These are phyloP conservation scores for Fraxinus cuspidata DNA, from an alignment of 257 asterid species.

Conservation along the genomic window DNA sequence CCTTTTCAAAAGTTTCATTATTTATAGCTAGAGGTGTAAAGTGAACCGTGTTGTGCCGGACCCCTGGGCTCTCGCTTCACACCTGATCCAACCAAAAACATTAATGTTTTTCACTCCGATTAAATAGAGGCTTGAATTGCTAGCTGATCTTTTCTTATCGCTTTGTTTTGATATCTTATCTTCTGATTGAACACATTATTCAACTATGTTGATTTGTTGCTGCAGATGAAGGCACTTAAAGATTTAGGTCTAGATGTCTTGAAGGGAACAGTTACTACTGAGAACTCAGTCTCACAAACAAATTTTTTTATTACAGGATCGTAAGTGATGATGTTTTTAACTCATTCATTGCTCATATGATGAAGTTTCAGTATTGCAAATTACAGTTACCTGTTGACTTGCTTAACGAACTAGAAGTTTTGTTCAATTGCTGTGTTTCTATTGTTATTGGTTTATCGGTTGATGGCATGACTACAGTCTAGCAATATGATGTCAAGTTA, in stretches of 20 bases:
- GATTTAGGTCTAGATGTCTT: constrained; percentile 91
- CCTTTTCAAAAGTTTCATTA: no score
- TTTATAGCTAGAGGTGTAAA: no score
- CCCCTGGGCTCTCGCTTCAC: neutral
- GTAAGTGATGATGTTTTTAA: constrained; percentile 45
- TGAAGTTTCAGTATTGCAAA: neutral
- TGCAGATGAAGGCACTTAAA: constrained; percentile 93
- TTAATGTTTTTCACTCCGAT: neutral
- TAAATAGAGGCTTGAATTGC: neutral
- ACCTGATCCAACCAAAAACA: neutral
- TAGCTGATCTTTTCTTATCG: neutral
- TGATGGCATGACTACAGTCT: neutral
- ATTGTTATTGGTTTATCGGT: constrained; percentile 14
- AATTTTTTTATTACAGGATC: constrained; percentile 67
- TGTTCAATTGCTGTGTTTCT: neutral
- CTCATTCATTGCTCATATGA: constrained; percentile 16
- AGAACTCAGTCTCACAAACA: constrained; percentile 72
- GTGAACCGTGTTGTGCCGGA: no score
- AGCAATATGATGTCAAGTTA: constrained; percentile 19
- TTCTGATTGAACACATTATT: constrained; percentile 21
- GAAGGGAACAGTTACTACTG: constrained; percentile 89
- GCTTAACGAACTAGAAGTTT: neutral
- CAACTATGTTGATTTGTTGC: constrained; percentile 18
- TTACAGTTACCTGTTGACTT: constrained; percentile 8
- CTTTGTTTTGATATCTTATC: constrained; percentile 6